Base-by-base conservation (phyloP, 768 basidiomycete species). In the Pholiota conissans region DNA sequence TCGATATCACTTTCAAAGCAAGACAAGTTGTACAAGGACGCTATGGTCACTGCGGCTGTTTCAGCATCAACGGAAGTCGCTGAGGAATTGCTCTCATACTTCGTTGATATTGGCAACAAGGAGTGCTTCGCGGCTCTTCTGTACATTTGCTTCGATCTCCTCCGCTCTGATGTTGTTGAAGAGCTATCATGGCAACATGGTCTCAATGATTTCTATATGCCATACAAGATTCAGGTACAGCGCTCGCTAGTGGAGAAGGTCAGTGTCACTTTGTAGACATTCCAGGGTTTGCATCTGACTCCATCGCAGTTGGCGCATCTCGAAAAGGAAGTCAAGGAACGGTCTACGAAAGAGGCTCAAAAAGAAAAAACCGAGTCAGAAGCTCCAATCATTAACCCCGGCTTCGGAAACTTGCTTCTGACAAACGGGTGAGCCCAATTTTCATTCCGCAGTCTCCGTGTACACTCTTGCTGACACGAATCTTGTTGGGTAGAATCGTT, bases 81-180 rank as follows among this genome's bases (percentile, higher is more conserved):
- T 3, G 96, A 99, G 72, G 97, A 98, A 50, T 80, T 98, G 16
- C 79, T 98, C 24, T 89, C 89, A 3, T 98, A 98, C 79, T 99
- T 98, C 69, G 95, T 97, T 56, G 92, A 94, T 73, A 98, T 99
- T 62, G 97, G 97, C 30, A 96, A 96, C 82, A 95, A 95, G 76
- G 97, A 99, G 70, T 96, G 94, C 73, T 99, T 96, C 72, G 90
- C 93, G 0, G 93, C 90, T 1, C 77, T 90, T 61, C 84, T 98
- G 22, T 98, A 87, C 65, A 83, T 90, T 52, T 97, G 95, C 78
- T 99, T 95, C 77, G 96, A 99, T 74, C 81, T 98, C n/a, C 76
- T 98, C 52, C 89, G 93, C 45, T 84, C 94, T 2, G 96, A 98
- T 67, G 74, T 95, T 55, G 93, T 97, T 26, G 91, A 95, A 73